phyloP scores from a whole-genome alignment of 2,329 filamentous ascomycete species.

The Colletotrichum coccodes region DNA sequence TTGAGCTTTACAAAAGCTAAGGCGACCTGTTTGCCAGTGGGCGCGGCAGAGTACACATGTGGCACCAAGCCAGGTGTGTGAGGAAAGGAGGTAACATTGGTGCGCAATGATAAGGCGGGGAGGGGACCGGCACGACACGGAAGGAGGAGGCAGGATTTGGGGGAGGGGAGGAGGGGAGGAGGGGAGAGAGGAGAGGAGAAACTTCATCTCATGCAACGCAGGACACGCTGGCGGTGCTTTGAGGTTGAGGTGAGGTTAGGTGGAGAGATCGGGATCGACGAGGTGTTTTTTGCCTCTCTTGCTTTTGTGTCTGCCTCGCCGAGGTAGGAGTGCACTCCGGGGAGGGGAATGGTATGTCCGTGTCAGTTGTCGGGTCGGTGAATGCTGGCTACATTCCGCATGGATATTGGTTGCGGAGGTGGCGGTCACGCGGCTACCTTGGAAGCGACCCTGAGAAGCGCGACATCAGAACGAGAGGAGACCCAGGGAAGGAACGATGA shows the following conservation, averaged over 20 bases:
- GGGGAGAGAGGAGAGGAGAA: not conserved
- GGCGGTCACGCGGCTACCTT: not conserved
- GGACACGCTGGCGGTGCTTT: constrained; percentile 30
- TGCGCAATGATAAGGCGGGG: not conserved
- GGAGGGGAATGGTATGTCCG: not conserved
- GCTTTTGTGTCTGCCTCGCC: not conserved
- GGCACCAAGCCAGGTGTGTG: no score
- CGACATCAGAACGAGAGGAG: not conserved
- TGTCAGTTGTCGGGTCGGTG: not conserved
- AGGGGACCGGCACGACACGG: not conserved
- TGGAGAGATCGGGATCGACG: not conserved
- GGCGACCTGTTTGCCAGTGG: no score
- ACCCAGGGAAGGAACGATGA: not conserved
- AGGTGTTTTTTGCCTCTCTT: constrained; percentile 7
- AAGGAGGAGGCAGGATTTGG: not conserved
- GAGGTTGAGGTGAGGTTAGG: not conserved
- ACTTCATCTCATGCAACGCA: constrained; percentile 32
- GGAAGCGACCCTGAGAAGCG: not conserved
- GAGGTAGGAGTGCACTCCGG: not conserved
- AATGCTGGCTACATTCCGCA: not conserved
- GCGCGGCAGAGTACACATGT: no score
- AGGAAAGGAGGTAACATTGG: not conserved
- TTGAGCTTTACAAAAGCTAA: no score
- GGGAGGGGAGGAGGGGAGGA: not conserved
- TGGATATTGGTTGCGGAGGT: not conserved